Percentiles rank a stretch among this genome's conserved stretches.
phyloP scores from a whole-genome alignment of 257 asterid genomes.

The Anisodus acutangulus region DNA sequence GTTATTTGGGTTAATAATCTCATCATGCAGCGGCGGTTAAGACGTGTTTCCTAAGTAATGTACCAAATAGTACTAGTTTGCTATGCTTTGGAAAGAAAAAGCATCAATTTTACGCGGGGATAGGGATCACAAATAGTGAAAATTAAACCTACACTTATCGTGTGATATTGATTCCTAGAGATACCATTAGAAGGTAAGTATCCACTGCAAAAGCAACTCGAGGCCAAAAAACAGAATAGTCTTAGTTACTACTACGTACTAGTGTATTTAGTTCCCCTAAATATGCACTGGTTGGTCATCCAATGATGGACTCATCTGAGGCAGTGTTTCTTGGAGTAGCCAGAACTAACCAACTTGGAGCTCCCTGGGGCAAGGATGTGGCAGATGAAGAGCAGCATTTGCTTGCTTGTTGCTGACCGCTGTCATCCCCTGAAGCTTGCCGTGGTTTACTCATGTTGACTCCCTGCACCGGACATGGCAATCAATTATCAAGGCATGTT shows the following conservation, averaged over 20 bases:
- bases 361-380: slow-evolving; percentile 45
- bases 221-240: background rate
- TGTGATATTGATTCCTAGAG: background rate
- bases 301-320: slow-evolving; percentile 53
- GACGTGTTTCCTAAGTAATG: background rate
- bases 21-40: background rate
- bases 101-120: background rate
- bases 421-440: slow-evolving; percentile 10
- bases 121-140: background rate
- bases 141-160: background rate
- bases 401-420: slow-evolving; percentile 36
- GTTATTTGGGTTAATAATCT: slow-evolving; percentile 1
- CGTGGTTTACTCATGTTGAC: background rate
- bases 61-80: too few species aligned
- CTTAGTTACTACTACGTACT: background rate
- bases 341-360: slow-evolving; percentile 68
- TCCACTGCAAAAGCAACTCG: background rate
- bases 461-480: slow-evolving; percentile 6
- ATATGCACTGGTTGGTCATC: slow-evolving; percentile 25
- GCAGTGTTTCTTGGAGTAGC: slow-evolving; percentile 55
- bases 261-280: background rate
- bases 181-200: background rate
- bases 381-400: slow-evolving; percentile 47
- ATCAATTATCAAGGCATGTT: background rate
- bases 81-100: background rate